Evolutionary conservation across 1,284 basidiomycete genomes (phyloP).

Genomic region (Sanghuangporus baumii): DNA sequence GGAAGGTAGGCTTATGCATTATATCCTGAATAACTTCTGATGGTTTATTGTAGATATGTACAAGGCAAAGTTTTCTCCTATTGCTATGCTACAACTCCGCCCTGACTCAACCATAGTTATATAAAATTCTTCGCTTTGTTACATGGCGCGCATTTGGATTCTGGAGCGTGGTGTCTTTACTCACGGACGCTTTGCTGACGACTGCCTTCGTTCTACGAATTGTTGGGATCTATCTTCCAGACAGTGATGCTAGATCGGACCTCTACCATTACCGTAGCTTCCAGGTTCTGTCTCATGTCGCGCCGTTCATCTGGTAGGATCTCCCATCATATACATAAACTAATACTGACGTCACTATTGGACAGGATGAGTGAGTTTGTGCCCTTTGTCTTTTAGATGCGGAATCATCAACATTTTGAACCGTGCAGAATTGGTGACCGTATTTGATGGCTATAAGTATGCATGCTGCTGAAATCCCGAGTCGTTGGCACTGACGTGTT

Average conservation of each 20-base stretch:
- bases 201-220: constrained; percentile 74
- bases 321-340: neutral
- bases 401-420: neutral
- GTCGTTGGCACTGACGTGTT: constrained; percentile 1
- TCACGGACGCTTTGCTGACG: constrained; percentile 68
- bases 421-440: constrained; percentile 62
- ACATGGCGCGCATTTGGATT: constrained; percentile 74
- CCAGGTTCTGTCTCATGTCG: constrained; percentile 81
- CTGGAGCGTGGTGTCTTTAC: constrained; percentile 70
- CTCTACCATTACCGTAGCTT: constrained; percentile 67
- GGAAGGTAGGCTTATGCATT: constrained; percentile 51
- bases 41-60: constrained; percentile 45
- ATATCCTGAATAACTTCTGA: neutral
- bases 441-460: constrained; percentile 79
- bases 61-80: constrained; percentile 45
- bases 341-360: neutral
- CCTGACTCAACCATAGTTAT: constrained; percentile 40
- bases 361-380: constrained; percentile 69
- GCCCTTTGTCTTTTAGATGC: neutral
- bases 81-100: neutral
- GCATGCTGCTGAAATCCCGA: constrained; percentile 18
- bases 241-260: constrained; percentile 29
- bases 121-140: constrained; percentile 58
- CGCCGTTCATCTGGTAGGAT: constrained; percentile 79
- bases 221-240: constrained; percentile 45